A percentile compares a stretch with the other conserved stretches of the same genome.
Evolutionary conservation across 805 yeast species (phyloP).

Genomic region (Saccharomycopsis microspora): DNA sequence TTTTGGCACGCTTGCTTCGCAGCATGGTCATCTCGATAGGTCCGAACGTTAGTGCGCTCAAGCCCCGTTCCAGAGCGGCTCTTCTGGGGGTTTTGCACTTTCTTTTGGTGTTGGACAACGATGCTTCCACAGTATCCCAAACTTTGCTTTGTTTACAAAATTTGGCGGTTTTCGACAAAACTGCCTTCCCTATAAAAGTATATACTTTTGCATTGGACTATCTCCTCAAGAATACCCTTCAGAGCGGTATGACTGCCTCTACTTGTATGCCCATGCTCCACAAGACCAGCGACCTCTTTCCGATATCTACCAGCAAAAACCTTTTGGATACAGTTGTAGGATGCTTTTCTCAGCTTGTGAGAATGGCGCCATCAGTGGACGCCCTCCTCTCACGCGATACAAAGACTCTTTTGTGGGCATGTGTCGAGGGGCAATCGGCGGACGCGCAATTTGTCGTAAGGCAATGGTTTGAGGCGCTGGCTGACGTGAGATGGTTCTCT

Average conservation of each 20-base stretch:
- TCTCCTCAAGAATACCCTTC: slow-evolving; percentile 24
- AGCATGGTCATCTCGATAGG: slow-evolving; percentile 42
- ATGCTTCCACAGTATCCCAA: slow-evolving; percentile 23
- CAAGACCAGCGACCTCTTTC: slow-evolving; percentile 30
- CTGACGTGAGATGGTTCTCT: slow-evolving; percentile 44
- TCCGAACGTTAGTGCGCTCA: slow-evolving; percentile 36
- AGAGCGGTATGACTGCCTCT: slow-evolving; percentile 4
- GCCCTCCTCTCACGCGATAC: slow-evolving; percentile 32
- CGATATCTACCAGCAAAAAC: slow-evolving; percentile 31
- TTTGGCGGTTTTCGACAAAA: slow-evolving; percentile 33
- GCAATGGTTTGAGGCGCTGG: slow-evolving; percentile 50
- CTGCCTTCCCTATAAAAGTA: slow-evolving; percentile 21
- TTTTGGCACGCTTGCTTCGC: slow-evolving; percentile 33
- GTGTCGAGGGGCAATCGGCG: slow-evolving; percentile 31
- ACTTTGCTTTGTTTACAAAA: slow-evolving; percentile 33
- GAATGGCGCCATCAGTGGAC: slow-evolving; percentile 33
- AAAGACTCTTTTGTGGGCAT: slow-evolving; percentile 51
- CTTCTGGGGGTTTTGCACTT: slow-evolving; percentile 28
- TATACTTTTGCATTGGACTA: slow-evolving; percentile 25
- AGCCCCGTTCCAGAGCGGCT: slow-evolving; percentile 20
- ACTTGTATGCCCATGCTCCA: slow-evolving; percentile 25
- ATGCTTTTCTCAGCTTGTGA: slow-evolving; percentile 48
- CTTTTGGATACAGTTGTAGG: slow-evolving; percentile 36
- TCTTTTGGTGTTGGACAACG: slow-evolving; percentile 23
- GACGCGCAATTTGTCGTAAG: slow-evolving; percentile 35